A percentile compares a stretch with the other conserved stretches of the same genome.
Conservation (phyloP, 2,329 filamentous ascomycete genomes). For the Cladosporium colombiae region DNA sequence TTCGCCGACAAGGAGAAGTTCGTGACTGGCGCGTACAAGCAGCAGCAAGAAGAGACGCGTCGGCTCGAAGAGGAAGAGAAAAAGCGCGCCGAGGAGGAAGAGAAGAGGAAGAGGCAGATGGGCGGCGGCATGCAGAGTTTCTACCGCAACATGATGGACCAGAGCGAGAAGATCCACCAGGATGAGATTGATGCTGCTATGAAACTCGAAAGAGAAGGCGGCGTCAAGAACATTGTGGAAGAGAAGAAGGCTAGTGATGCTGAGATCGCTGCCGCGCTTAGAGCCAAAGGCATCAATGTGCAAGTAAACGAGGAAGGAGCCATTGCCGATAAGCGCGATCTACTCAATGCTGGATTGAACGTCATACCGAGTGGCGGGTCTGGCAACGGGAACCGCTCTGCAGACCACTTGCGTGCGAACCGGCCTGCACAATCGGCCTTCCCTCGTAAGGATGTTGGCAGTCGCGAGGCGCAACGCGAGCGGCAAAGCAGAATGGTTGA, state of each 20-base stretch:
- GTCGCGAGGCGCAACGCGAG: conserved; percentile 69
- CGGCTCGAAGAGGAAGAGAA: conserved; percentile 72
- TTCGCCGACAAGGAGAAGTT: conserved; percentile 84
- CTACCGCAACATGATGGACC: conserved; percentile 72
- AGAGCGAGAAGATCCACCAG: conserved; percentile 68
- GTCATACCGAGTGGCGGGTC: conserved; percentile 49
- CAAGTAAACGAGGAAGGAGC: conserved; percentile 80
- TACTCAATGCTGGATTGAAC: conserved; percentile 75
- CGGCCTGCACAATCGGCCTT: conserved; percentile 32
- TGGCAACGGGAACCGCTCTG: conserved; percentile 23
- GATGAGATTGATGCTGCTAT: conserved; percentile 68
- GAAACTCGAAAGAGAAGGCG: conserved; percentile 40
- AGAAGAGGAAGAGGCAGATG: conserved; percentile 65
- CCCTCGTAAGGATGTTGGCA: conserved; percentile 39
- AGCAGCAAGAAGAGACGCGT: conserved; percentile 74
- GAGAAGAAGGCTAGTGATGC: conserved; percentile 51
- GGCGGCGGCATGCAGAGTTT: conserved; percentile 71
- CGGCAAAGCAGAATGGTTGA: conserved; percentile 78
- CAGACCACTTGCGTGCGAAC: conserved; percentile 37
- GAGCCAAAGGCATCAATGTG: conserved; percentile 63
- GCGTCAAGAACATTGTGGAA: conserved; percentile 34
- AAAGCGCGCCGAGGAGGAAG: conserved; percentile 63
- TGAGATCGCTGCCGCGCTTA: conserved; percentile 68
- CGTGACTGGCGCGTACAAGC: conserved; percentile 79
- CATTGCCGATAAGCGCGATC: conserved; percentile 79